phyloP scores from a whole-genome alignment of 805 yeast species.

The Lipomyces mesembrius region DNA sequence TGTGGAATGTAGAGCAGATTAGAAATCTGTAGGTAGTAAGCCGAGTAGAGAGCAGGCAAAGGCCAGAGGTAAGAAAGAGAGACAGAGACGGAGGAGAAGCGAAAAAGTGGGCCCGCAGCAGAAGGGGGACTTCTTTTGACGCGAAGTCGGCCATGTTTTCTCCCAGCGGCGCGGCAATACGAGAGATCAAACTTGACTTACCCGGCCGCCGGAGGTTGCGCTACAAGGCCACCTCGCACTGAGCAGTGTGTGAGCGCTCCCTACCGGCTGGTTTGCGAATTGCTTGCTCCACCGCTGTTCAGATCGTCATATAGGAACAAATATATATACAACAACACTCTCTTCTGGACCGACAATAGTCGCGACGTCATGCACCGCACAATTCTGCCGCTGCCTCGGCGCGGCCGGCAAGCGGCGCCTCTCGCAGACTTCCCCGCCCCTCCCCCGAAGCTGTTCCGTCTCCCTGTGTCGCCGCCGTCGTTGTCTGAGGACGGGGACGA shows the following conservation, averaged over 20 bases:
- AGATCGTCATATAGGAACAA: neutral
- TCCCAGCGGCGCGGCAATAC: neutral
- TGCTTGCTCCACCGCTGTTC: neutral
- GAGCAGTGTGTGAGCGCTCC: no score
- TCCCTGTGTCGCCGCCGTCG: slow-evolving; percentile 24
- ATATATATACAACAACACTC: neutral
- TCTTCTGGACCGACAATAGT: neutral
- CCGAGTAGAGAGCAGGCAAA: neutral
- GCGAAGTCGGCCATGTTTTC: neutral
- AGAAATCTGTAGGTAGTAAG: neutral
- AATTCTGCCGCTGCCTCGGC: slow-evolving; percentile 33
- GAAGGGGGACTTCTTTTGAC: neutral
- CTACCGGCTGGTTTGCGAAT: neutral
- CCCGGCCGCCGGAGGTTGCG: neutral
- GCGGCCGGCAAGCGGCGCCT: slow-evolving; percentile 15
- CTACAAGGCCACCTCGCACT: neutral
- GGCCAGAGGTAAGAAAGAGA: neutral
- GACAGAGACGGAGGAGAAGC: neutral
- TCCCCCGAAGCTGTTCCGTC: slow-evolving; percentile 23
- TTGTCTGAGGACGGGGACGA: slow-evolving; percentile 18
- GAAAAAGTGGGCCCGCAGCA: neutral
- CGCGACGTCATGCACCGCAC: slow-evolving; percentile 18
- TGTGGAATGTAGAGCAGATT: neutral
- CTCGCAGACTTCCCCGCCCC: slow-evolving; percentile 11
- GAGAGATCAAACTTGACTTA: neutral